Conservation (phyloP, 495 filamentous ascomycete genomes). For the Podospora australis region DNA sequence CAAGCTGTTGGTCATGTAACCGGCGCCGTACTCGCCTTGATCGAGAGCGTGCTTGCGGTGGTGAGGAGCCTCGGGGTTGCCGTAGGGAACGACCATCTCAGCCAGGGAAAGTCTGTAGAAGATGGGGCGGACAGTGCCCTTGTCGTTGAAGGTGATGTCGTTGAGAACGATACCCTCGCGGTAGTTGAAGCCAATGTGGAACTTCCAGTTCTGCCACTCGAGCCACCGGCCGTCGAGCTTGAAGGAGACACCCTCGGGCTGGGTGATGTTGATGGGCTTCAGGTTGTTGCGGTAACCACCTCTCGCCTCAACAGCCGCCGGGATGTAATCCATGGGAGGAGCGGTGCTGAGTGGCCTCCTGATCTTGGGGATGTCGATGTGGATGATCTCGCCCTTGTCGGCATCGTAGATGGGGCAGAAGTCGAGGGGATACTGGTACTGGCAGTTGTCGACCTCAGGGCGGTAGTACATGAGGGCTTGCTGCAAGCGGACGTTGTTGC, state of each 20-base stretch:
- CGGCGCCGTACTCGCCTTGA: slow-evolving; percentile 87
- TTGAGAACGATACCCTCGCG: slow-evolving; percentile 89
- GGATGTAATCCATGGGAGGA: slow-evolving; percentile 73
- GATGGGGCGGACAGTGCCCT: slow-evolving; percentile 68
- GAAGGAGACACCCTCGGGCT: slow-evolving; percentile 92
- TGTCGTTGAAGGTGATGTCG: slow-evolving; percentile 88
- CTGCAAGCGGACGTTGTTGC: slow-evolving; percentile 72
- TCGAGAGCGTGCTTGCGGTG: slow-evolving; percentile 95
- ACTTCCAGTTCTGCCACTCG: slow-evolving; percentile 91
- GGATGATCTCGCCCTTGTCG: slow-evolving; percentile 74
- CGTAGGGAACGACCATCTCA: slow-evolving; percentile 96
- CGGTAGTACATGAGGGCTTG: slow-evolving; percentile 96
- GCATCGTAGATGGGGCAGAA: slow-evolving; percentile 92
- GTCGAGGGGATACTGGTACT: slow-evolving; percentile 88
- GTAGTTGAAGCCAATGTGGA: slow-evolving; percentile 95
- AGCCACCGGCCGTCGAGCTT: slow-evolving; percentile 70
- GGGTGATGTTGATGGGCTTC: slow-evolving; percentile 92
- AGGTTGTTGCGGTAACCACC: slow-evolving; percentile 74
- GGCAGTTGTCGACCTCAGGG: slow-evolving; percentile 75
- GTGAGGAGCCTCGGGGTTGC: slow-evolving; percentile 87
- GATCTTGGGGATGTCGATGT: slow-evolving; percentile 81
- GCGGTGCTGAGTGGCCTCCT: slow-evolving; percentile 71
- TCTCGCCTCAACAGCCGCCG: slow-evolving; percentile 61
- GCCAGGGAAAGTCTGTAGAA: slow-evolving; percentile 91
- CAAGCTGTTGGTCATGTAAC: slow-evolving; percentile 93